These are phyloP conservation scores for Sordariomycetes sp. DNA, from an alignment of 2,329 filamentous ascomycete species.

Conservation along the genomic window DNA sequence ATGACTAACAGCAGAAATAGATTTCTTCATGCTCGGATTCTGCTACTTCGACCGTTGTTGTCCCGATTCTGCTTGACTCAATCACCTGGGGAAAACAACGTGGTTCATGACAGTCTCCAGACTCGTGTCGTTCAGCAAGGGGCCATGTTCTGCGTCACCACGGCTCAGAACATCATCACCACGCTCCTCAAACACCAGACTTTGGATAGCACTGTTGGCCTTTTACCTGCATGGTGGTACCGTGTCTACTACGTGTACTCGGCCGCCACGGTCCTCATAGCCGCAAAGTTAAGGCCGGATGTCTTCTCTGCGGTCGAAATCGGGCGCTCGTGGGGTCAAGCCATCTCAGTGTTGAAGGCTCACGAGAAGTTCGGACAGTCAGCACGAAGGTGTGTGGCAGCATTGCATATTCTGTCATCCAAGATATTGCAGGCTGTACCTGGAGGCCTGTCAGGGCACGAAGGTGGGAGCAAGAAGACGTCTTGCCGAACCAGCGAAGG, in stretches of 20 bases:
- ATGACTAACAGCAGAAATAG: too few species aligned
- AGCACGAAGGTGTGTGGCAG: constrained; percentile 17
- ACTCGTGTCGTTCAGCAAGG: constrained; percentile 17
- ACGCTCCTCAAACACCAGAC: constrained; percentile 15
- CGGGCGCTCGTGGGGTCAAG: constrained; percentile 16
- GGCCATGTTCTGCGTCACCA: constrained; percentile 19
- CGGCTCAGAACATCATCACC: constrained; percentile 17
- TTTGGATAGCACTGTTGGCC: constrained; percentile 16
- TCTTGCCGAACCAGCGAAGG: too few species aligned
- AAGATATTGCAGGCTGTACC: constrained; percentile 16
- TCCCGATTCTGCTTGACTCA: constrained; percentile 17
- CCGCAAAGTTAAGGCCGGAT: constrained; percentile 19
- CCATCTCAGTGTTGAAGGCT: constrained; percentile 16
- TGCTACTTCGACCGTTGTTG: constrained; percentile 18
- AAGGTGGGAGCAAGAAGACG: too few species aligned
- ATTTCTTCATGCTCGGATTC: constrained; percentile 19
- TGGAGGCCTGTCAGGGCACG: too few species aligned
- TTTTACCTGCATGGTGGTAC: constrained; percentile 25
- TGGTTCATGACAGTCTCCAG: constrained; percentile 11
- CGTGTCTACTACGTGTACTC: constrained; percentile 22
- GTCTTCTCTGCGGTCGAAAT: constrained; percentile 14
- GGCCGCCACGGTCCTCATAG: constrained; percentile 20
- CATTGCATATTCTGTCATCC: constrained; percentile 18
- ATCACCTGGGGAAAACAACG: constrained; percentile 4
- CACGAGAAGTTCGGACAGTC: constrained; percentile 20